A percentile compares a stretch with the other conserved stretches of the same genome.
These are phyloP conservation scores for Dimocarpus longan DNA, from an alignment of 345 rosid genomes.

Conservation along the genomic window DNA sequence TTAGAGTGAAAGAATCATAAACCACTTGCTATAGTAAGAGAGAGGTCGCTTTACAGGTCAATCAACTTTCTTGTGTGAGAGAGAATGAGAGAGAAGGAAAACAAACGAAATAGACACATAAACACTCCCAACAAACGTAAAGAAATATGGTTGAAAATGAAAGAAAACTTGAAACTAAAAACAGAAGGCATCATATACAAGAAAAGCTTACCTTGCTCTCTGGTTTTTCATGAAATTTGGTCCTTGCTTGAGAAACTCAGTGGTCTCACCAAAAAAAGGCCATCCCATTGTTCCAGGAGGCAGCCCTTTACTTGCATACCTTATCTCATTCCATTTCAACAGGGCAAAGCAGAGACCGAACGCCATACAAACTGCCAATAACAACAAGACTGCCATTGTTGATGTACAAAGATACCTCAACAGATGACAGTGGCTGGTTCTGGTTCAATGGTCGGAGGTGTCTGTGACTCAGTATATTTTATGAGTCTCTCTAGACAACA, in stretches of 20 bases:
- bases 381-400: constrained; percentile 54
- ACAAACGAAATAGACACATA: constrained; percentile 7
- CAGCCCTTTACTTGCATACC: constrained; percentile 57
- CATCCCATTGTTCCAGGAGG: constrained; percentile 97
- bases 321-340: constrained; percentile 72
- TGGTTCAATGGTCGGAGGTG: neutral
- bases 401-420: neutral
- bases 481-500: constrained; percentile 5
- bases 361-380: constrained; percentile 28
- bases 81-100: neutral
- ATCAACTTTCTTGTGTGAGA: neutral
- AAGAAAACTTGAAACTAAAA: neutral
- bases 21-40: constrained; percentile 10
- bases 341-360: constrained; percentile 56
- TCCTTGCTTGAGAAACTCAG: constrained; percentile 74
- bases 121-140: constrained; percentile 8
- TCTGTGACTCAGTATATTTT: neutral
- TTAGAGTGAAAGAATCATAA: constrained; percentile 12
- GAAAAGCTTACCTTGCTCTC: constrained; percentile 50
- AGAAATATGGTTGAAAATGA: neutral
- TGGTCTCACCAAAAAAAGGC: constrained; percentile 86
- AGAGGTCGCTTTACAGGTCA: constrained; percentile 17
- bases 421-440: neutral
- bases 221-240: constrained; percentile 80
- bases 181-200: neutral